phyloP scores from a whole-genome alignment of 352 stramenopile species.

The Globisporangium nunn region DNA sequence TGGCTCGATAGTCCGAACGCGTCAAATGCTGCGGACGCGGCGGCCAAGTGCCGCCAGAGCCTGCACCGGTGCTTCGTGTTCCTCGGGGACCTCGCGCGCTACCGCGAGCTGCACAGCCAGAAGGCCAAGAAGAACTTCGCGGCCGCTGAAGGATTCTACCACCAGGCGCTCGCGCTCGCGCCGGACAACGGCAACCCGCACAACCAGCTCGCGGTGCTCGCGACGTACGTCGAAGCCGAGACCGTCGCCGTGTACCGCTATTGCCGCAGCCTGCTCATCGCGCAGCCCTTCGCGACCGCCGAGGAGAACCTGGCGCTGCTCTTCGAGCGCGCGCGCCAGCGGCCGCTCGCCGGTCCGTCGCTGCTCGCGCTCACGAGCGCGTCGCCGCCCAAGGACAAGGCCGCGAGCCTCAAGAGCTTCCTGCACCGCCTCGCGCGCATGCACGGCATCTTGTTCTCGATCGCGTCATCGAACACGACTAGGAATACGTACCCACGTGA shows the following conservation, averaged over 20 bases:
- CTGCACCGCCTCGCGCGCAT: conserved; percentile 79
- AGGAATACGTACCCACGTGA: conserved; percentile 39
- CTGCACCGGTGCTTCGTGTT: conserved; percentile 82
- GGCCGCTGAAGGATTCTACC: conserved; percentile 59
- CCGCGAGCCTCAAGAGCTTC: conserved; percentile 82
- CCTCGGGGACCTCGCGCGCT: conserved; percentile 71
- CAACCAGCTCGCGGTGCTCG: conserved; percentile 81
- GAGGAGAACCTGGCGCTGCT: conserved; percentile 86
- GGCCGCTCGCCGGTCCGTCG: conserved; percentile 34
- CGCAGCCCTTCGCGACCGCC: conserved; percentile 80
- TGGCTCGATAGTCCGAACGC: conserved; percentile 18
- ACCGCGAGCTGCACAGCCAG: conserved; percentile 77
- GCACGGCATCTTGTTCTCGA: conserved; percentile 79
- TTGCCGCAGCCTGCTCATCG: conserved; percentile 79
- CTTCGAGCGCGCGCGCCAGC: conserved; percentile 85
- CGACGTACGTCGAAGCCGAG: conserved; percentile 85
- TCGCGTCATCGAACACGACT: conserved; percentile 16
- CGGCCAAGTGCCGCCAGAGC: conserved; percentile 41
- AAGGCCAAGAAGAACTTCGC: conserved; percentile 84
- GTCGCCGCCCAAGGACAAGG: conserved; percentile 68
- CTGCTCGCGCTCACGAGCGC: conserved; percentile 22
- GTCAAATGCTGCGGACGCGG: background rate
- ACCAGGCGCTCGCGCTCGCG: conserved; percentile 56
- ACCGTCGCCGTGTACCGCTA: conserved; percentile 89
- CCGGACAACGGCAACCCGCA: conserved; percentile 81